Base-by-base conservation (phyloP, 2,329 filamentous ascomycete genomes). In the Colletotrichum echinochloae region DNA sequence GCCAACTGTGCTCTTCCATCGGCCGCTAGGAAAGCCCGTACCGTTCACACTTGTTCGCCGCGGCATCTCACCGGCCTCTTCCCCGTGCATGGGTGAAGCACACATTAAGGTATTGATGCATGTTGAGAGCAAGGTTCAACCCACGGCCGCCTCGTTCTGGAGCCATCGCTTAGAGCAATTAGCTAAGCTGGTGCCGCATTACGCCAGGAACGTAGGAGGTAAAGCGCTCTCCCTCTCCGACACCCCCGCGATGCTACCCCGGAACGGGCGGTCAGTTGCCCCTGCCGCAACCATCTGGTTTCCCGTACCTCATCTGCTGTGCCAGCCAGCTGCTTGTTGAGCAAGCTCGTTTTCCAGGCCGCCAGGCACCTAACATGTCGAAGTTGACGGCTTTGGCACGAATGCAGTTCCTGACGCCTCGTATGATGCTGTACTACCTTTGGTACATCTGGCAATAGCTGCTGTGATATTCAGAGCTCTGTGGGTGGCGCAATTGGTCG, bases 31-130 rank as follows among this genome's bases (percentile, higher is more conserved):
- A 60, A 48, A 67, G 66, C 55, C 49, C 26, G 52, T 30, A 44
- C 51, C 64, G 60, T 55, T 39, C 66, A 60, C 69, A 65, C 66
- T 60, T 23, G 41, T 48, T 35, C 39, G 56, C 60, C 66, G 55
- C 62, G 60, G 23, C 60, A 64, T 35, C 66, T 65, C 69, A 56
- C 69, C 69, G 55, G 65, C 48, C 48, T 60, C 52, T 68, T 71
- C 68, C 59, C 65, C 64, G 68, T 70, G 69, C 66, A 71, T 71
- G 60, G 52, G 28, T 41, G 48, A 71, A 71, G 51, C 41, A 71
- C 69, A 39, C 33, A 71, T 70, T 71, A 71, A 65, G 60, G 60
- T 70, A 71, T 57, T 55, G 69, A 65, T 71, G 69, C 69, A 71
- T 65, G n/a, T 28, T 56, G 41, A 37, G 18, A 55, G 51, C 66